A percentile compares a stretch with the other conserved stretches of the same genome.
These are phyloP conservation scores for Penicillium tannophilum DNA, from an alignment of 495 filamentous ascomycete species.

Conservation along the genomic window DNA sequence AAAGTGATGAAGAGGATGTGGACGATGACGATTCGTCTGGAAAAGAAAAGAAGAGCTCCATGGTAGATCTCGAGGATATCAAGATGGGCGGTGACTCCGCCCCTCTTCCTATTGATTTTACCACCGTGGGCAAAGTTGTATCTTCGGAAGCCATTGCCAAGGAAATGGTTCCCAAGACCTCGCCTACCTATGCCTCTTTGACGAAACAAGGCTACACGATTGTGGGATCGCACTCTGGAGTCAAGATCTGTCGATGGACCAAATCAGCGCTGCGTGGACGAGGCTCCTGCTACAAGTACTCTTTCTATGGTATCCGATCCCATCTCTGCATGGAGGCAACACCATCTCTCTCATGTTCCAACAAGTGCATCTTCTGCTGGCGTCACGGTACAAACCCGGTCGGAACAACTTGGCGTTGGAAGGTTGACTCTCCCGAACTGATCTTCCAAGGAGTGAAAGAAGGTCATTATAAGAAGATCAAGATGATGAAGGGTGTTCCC, in stretches of 20 bases:
- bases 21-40: constrained; percentile 42
- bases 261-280: constrained; percentile 95
- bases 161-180: constrained; percentile 90
- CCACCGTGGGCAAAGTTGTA: constrained; percentile 60
- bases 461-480: constrained; percentile 95
- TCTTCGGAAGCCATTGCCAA: constrained; percentile 50
- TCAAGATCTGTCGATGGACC: constrained; percentile 98
- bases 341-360: constrained; percentile 90
- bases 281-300: constrained; percentile 95
- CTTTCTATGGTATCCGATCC: constrained; percentile 93
- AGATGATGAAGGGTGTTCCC: constrained; percentile 91
- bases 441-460: constrained; percentile 90
- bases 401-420: constrained; percentile 94
- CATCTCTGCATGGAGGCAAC: constrained; percentile 98
- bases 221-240: constrained; percentile 90
- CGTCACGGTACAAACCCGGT: constrained; percentile 96
- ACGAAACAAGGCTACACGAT: constrained; percentile 98
- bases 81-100: constrained; percentile 54
- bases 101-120: constrained; percentile 85
- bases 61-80: constrained; percentile 86
- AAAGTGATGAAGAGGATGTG: constrained; percentile 77
- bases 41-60: constrained; percentile 43
- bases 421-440: constrained; percentile 82
- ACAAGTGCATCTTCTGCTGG: constrained; percentile 99
- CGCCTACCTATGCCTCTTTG: constrained; percentile 81